Percentiles rank a stretch among this genome's conserved stretches.
Conservation (phyloP, 345 rosid species). For the Murraya koenigii region DNA sequence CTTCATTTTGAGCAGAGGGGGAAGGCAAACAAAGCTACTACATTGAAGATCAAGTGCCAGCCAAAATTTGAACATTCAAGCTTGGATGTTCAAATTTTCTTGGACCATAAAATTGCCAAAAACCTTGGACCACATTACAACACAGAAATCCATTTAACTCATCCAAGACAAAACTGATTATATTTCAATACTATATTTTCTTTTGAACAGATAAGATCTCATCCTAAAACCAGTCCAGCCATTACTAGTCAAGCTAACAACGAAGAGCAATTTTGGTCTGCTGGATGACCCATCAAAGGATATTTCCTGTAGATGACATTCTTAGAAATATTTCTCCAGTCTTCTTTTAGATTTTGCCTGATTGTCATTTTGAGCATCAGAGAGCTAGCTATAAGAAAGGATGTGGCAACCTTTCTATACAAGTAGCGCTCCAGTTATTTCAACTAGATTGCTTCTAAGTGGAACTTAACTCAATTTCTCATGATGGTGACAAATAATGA, state of each 20-base stretch:
- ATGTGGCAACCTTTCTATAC: neutral
- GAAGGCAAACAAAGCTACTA: neutral
- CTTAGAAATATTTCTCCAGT: too few relatives aligned
- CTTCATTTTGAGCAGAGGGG: constrained; percentile 22
- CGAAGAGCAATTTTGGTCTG: neutral
- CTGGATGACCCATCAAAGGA: neutral
- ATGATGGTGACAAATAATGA: neutral
- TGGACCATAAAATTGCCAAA: neutral
- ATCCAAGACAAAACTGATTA: neutral
- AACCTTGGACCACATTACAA: neutral
- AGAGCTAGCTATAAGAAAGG: neutral
- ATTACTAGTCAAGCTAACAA: neutral
- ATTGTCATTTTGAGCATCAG: neutral
- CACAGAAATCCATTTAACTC: neutral
- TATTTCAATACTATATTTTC: neutral
- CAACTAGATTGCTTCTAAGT: neutral
- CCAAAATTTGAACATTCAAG: neutral
- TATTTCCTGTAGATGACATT: too few relatives aligned
- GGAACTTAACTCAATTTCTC: neutral
- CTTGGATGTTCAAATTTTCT: too few relatives aligned
- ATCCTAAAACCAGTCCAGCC: neutral
- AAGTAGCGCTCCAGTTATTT: neutral
- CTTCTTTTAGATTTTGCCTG: neutral
- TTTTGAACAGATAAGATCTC: neutral
- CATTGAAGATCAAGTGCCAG: neutral